Conservation (phyloP, 306 rosid species). For the Citrullus colocynthis region DNA sequence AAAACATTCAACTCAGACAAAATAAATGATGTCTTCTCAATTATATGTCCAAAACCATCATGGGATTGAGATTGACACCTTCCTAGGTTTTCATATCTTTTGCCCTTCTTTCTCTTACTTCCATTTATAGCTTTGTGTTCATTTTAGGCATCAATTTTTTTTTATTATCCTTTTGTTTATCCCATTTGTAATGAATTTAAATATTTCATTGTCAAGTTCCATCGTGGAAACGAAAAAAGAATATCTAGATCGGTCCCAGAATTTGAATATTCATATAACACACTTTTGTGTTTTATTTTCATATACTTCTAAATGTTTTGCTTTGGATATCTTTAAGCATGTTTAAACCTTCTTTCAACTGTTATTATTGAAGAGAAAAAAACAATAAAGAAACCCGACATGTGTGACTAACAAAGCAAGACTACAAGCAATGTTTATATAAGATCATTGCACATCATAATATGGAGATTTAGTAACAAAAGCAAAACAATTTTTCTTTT, state of each 20-base stretch:
- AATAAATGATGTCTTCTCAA: neutral
- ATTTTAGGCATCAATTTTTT: neutral
- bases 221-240: neutral
- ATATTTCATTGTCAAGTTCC: neutral
- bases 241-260: neutral
- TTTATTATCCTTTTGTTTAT: neutral
- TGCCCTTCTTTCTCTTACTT: neutral
- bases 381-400: too few relatives aligned
- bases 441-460: neutral
- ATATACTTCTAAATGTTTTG: too few relatives aligned
- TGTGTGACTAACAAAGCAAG: too few relatives aligned
- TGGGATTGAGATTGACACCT: constrained; percentile 3
- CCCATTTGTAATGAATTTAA: neutral
- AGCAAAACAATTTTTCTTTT: neutral
- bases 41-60: neutral
- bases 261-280: neutral
- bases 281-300: neutral
- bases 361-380: too few relatives aligned
- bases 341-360: neutral
- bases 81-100: neutral
- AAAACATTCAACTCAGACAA: constrained; percentile 1
- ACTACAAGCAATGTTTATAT: neutral
- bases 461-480: neutral
- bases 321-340: neutral
- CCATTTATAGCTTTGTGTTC: neutral